Conservation (phyloP, 371 early-diverging fungal genomes). For the Nematocida ironsii region DNA sequence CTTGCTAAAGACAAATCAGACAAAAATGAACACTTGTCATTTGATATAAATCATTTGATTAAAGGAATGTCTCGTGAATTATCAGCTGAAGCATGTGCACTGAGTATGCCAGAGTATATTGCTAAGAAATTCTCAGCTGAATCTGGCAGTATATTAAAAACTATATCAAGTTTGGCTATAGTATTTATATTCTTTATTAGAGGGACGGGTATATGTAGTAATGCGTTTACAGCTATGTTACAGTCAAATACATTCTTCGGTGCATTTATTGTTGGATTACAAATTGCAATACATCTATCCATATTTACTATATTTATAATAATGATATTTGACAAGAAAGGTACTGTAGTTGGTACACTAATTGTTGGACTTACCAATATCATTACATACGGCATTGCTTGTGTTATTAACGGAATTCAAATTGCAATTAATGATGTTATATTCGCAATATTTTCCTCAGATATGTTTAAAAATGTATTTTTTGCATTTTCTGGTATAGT, state of each 20-base stretch:
- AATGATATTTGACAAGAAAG: constrained; percentile 22
- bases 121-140: not conserved
- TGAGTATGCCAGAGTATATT: not conserved
- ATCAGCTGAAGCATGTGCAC: not conserved
- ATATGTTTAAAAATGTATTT: constrained; percentile 3
- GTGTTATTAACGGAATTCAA: not conserved
- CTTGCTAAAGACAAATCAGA: not conserved
- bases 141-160: not conserved
- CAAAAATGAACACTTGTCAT: not conserved
- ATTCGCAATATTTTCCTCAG: not conserved
- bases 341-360: not conserved
- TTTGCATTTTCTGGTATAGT: not conserved
- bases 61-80: not conserved
- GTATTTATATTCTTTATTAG: constrained; percentile 4
- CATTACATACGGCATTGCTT: not conserved
- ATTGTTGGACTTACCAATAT: not conserved
- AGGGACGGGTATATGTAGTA: not conserved
- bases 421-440: not conserved
- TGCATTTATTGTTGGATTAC: not conserved
- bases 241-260: not conserved
- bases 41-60: not conserved
- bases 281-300: not conserved
- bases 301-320: constrained; percentile 18
- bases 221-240: not conserved
- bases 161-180: not conserved